Conservation (phyloP, 1,139 yeast genomes). For the Lodderomyces theae region DNA sequence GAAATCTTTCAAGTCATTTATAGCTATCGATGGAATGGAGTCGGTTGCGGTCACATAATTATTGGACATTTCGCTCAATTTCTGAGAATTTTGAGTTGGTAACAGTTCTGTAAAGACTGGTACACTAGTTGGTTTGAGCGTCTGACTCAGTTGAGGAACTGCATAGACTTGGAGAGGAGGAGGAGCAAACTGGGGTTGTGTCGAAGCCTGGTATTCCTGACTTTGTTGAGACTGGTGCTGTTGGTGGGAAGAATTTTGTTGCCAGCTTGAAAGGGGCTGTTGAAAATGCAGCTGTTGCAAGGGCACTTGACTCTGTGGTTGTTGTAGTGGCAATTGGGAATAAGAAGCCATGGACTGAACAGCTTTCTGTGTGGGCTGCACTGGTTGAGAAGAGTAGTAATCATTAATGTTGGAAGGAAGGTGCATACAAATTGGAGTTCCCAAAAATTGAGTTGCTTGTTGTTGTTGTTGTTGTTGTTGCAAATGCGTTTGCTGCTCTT, state of each 20-base stretch:
- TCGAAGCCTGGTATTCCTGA: background rate
- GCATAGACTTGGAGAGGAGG: background rate
- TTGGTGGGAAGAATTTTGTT: too few species aligned
- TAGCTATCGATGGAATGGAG: conserved; percentile 2
- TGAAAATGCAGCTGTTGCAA: background rate
- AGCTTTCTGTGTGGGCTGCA: background rate
- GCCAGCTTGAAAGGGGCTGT: background rate
- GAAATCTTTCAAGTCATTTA: conserved; percentile 10
- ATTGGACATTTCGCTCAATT: background rate
- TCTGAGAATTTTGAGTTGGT: background rate
- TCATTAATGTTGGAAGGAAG: too few species aligned
- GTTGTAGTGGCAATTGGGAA: background rate
- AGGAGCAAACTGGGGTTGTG: background rate
- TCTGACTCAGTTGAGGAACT: background rate
- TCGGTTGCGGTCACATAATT: background rate
- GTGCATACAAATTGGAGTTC: too few species aligned
- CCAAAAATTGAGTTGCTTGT: too few species aligned
- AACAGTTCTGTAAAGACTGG: background rate
- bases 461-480: too few species aligned
- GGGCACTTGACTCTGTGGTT: background rate
- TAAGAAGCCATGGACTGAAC: background rate
- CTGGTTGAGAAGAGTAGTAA: too few species aligned
- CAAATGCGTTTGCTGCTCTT: too few species aligned
- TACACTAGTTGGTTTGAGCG: background rate
- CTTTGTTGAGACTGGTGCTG: too few species aligned